Evolutionary conservation across 2,329 filamentous ascomycete genomes (phyloP), one percentile per base, ranked within the genome.

Genomic region (Claviceps digitariae): DNA sequence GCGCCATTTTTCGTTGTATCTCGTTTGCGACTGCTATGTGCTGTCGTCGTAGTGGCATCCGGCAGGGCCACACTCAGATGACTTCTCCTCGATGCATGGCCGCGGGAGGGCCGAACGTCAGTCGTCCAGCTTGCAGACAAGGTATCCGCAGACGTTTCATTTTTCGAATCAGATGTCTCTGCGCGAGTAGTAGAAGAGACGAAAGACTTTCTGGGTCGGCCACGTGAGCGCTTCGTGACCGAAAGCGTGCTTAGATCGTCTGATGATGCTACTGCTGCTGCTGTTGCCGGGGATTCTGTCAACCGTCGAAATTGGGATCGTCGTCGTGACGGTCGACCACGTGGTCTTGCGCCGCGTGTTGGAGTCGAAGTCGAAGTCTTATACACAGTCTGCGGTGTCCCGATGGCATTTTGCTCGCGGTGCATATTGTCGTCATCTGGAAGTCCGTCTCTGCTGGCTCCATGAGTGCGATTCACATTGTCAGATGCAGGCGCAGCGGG

Each of bases 291-390:
- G 20, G 21, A 23, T 43, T 43, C 43, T 20, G 10, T 21, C 6
- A 13, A 17, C 15, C 36, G 23, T 34, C 15, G 43, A 3, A 52
- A 57, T 45, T 55, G 52, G 2, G 54, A 58, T 43, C 56, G 52
- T 38, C 59, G 63, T 56, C 63, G 69, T 10, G 65, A 62, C 4
- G 69, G 69, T 38, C 69, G 59, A 50, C 62, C 65, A 52, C 61
- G 62, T 50, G 55, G 60, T 57, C 60, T 66, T 17, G 25, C 21
- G 7, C 45, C 31, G 17, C 38, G 49, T 12, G 12, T 21, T 23
- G 34, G 36, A 23, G 46, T 52, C 38, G n/a, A 47, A 21, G 48
- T 25, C 8, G 13, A 47, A 29, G 43, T 25, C 4, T 31, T 36
- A 10, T 41, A 15, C 31, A 38, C 47, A 8, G 23, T 12, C 23